Evolutionary conservation across 208 protist species (phyloP), one percentile per base, ranked within the genome.

Genomic region (Wallacemonas collosoma): DNA sequence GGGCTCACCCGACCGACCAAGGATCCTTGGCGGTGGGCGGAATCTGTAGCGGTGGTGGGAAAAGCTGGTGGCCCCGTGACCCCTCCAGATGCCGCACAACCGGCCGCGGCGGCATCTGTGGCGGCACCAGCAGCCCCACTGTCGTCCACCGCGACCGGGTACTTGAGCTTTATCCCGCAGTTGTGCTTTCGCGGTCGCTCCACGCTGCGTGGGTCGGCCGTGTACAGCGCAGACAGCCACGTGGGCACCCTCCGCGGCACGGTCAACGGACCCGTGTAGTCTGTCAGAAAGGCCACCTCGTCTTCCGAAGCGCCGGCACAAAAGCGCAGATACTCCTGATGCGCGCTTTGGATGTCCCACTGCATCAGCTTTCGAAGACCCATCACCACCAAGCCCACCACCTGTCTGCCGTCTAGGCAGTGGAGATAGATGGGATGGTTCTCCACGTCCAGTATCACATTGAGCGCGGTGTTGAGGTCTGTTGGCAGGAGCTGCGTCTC

Each of bases 331-430:
- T 93, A 93, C 76, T 97, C 89, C 67, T 69, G 60, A 63, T 88
- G 79, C 58, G 77, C 87, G 2, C 68, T 64, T 14, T 69, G 74
- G 9, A 80, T 56, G 56, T 87, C 80, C 90, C 92, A 97, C 26
- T 82, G 68, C 71, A 86, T 83, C 43, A 97, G 80, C 75, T 93
- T 94, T 6, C 93, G 79, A 41, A 97, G 72, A 2, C 79, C 93
- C 82, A 97, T 91, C 15, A 95, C 69, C 15, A 90, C 72, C 6
- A 92, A 67, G 14, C 93, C 89, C 14, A 85, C 76, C 38, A 93
- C 83, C 65, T 95, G 83, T 3, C 85, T 72, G 36, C 93, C 93
- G 62, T 97, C 93, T 17, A 97, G 86, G 70, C 93, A 97, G 81
- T 97, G 93, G 35, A 95, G 67, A 75, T 93, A 94, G 17, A 95